These are phyloP conservation scores for Fusarium pseudoanthophilum DNA, from an alignment of 2,329 filamentous ascomycete genomes.

Conservation along the genomic window DNA sequence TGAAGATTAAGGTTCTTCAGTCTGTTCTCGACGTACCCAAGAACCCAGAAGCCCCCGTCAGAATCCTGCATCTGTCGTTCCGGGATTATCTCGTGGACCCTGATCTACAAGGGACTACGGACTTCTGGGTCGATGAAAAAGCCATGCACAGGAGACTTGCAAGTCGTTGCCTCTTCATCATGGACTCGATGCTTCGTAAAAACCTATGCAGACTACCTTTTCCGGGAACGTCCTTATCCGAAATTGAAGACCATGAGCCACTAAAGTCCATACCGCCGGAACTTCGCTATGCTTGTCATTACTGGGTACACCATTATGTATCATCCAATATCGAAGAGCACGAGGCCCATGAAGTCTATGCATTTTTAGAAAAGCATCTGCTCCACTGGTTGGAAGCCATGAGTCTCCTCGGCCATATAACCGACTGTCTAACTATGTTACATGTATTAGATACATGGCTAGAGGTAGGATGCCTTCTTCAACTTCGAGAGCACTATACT, in stretches of 20 bases:
- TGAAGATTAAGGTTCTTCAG: not conserved
- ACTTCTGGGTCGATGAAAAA: not conserved
- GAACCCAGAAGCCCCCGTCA: not conserved
- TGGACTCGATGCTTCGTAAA: not conserved
- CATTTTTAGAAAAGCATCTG: not conserved
- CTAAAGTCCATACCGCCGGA: not conserved
- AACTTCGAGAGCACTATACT: rapidly evolving
- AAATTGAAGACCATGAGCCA: rapidly evolving
- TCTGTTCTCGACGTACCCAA: not conserved
- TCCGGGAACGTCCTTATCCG: not conserved
- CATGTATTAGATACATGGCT: not conserved
- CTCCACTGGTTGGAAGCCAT: not conserved
- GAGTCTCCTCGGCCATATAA: not conserved
- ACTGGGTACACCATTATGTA: slow-evolving; percentile 48
- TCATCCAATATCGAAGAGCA: rapidly evolving
- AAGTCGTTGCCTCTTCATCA: not conserved
- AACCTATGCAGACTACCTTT: not conserved
- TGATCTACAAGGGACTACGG: not conserved
- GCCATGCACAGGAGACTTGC: not conserved
- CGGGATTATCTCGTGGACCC: not conserved
- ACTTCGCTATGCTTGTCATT: slow-evolving; percentile 5
- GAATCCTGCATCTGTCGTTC: not conserved
- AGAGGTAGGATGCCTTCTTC: rapidly evolving
- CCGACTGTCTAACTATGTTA: rapidly evolving
- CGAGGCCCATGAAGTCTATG: rapidly evolving